A percentile compares a stretch with the other conserved stretches of the same genome.
Evolutionary conservation across 352 stramenopile species (phyloP).

Genomic region (Phytophthora syringae): DNA sequence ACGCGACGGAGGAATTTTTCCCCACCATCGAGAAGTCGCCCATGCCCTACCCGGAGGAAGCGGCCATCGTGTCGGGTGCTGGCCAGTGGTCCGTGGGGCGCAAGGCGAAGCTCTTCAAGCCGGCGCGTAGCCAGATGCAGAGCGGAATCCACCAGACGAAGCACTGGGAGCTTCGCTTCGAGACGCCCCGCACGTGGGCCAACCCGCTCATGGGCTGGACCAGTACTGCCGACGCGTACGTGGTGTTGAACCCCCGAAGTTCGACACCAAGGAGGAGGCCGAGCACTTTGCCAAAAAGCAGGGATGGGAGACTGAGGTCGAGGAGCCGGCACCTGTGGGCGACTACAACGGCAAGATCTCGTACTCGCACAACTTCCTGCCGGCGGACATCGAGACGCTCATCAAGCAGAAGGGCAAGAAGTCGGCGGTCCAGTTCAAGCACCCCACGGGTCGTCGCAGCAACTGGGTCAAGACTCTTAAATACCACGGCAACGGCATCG

Average conservation of each 20-base stretch:
- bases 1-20: constrained; percentile 55
- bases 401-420: constrained; percentile 88
- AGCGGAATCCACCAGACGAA: constrained; percentile 82
- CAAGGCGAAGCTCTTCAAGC: constrained; percentile 80
- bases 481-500: constrained; percentile 84
- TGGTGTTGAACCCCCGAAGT: constrained; percentile 82
- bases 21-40: constrained; percentile 54
- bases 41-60: constrained; percentile 71
- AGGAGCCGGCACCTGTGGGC: constrained; percentile 71
- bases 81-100: constrained; percentile 67
- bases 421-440: constrained; percentile 72
- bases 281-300: constrained; percentile 85
- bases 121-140: constrained; percentile 86
- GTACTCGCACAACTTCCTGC: constrained; percentile 90
- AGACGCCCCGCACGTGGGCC: constrained; percentile 81
- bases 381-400: constrained; percentile 69
- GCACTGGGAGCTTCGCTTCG: constrained; percentile 88
- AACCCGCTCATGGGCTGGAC: constrained; percentile 97
- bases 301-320: constrained; percentile 86
- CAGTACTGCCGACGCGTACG: constrained; percentile 88
- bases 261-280: constrained; percentile 90
- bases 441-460: constrained; percentile 75
- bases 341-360: constrained; percentile 82
- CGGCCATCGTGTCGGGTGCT: constrained; percentile 68
- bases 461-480: constrained; percentile 92